Conservation (phyloP, 805 yeast genomes). For the Myxozyma monticola region DNA sequence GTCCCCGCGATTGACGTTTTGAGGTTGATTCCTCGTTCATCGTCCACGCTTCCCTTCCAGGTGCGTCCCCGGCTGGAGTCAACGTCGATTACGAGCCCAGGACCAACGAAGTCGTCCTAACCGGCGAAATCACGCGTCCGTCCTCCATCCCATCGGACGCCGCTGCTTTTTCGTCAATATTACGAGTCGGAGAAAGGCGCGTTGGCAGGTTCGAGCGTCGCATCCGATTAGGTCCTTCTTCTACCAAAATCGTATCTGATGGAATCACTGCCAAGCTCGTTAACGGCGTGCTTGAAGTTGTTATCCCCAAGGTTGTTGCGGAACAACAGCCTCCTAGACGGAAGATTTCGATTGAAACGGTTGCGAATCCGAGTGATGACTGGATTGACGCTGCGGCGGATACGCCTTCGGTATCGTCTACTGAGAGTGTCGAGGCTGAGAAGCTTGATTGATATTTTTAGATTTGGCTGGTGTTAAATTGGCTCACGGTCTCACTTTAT, state of each 20-base stretch:
- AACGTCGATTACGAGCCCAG: conserved; percentile 51
- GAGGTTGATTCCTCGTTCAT: conserved; percentile 47
- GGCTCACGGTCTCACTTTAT: neutral
- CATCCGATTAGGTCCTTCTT: conserved; percentile 42
- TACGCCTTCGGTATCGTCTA: neutral
- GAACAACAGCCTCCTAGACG: conserved; percentile 14
- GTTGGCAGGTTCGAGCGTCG: conserved; percentile 48
- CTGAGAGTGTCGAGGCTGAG: conserved; percentile 11
- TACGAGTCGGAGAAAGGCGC: conserved; percentile 42
- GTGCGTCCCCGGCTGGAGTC: conserved; percentile 42
- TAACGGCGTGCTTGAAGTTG: conserved; percentile 48
- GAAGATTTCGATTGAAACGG: conserved; percentile 26
- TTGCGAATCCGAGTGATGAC: conserved; percentile 18
- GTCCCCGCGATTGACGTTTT: conserved; percentile 50
- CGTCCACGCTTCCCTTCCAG: conserved; percentile 50
- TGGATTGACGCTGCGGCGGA: conserved; percentile 25
- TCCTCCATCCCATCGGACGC: conserved; percentile 36
- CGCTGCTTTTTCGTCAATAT: conserved; percentile 27
- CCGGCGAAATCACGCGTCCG: conserved; percentile 42
- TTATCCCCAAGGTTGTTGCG: conserved; percentile 42
- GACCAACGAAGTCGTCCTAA: conserved; percentile 45
- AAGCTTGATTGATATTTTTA: conserved; percentile 14
- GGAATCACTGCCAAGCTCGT: conserved; percentile 48
- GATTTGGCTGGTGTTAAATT: neutral
- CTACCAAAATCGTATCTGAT: conserved; percentile 46